These are phyloP conservation scores for Zymoseptoria ardabiliae DNA, from an alignment of 2,329 filamentous ascomycete species.

Conservation along the genomic window DNA sequence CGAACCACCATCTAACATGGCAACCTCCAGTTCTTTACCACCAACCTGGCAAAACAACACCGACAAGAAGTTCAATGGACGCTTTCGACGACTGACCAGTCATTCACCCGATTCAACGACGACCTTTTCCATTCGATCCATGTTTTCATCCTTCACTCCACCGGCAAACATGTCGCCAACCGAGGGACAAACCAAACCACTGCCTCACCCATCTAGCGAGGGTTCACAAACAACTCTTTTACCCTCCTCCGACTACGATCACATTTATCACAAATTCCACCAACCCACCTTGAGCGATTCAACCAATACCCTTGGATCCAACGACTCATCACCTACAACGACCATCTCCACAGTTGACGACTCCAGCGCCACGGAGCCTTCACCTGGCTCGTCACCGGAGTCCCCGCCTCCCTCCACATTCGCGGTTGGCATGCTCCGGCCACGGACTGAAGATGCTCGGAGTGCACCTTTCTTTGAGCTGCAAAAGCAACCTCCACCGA, in stretches of 20 bases:
- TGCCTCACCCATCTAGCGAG: slow-evolving; percentile 15
- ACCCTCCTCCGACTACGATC: slow-evolving; percentile 20
- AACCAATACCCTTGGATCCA: slow-evolving; percentile 71
- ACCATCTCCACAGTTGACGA: slow-evolving; percentile 90
- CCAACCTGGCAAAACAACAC: slow-evolving; percentile 18
- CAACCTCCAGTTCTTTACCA: slow-evolving; percentile 24
- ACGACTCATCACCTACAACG: slow-evolving; percentile 90
- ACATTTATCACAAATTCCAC: slow-evolving; percentile 39
- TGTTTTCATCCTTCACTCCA: slow-evolving; percentile 11
- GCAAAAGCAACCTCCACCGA: slow-evolving; percentile 43
- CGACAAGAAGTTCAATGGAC: slow-evolving; percentile 16
- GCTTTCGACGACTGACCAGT: slow-evolving; percentile 23
- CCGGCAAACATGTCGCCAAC: slow-evolving; percentile 21
- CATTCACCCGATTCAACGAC: slow-evolving; percentile 11
- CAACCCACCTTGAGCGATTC: slow-evolving; percentile 72
- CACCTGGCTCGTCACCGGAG: slow-evolving; percentile 85
- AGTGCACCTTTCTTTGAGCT: slow-evolving; percentile 50
- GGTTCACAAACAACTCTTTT: slow-evolving; percentile 7
- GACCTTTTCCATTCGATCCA: slow-evolving; percentile 12
- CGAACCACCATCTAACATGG: slow-evolving; percentile 20
- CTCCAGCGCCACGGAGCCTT: slow-evolving; percentile 80
- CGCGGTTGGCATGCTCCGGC: slow-evolving; percentile 46
- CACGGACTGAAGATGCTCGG: slow-evolving; percentile 43
- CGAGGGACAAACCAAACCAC: slow-evolving; percentile 19
- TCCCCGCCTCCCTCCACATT: slow-evolving; percentile 69